Percentiles rank a stretch among this genome's conserved stretches.
phyloP scores from a whole-genome alignment of 1,284 basidiomycete species.

The Xerocomus minutiporus region DNA sequence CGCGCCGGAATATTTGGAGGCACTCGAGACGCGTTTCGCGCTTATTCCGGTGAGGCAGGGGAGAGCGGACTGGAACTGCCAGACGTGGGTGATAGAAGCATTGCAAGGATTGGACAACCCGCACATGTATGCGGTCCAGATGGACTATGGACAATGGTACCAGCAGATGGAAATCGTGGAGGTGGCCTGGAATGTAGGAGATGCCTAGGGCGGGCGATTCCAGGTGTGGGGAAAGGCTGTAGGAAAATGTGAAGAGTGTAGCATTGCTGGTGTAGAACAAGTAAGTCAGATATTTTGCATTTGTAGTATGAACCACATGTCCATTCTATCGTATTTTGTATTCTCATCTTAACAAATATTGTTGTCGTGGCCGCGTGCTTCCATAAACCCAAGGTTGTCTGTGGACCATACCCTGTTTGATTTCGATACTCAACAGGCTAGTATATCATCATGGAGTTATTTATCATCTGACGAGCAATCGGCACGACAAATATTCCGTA shows the following conservation, averaged over 20 bases:
- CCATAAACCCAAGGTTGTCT: not conserved
- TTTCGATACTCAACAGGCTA: no score
- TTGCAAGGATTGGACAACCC: slow-evolving; percentile 6
- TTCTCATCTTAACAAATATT: not conserved
- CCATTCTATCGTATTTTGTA: not conserved
- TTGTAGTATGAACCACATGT: not conserved
- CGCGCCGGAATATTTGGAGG: not conserved
- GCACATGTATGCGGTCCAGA: slow-evolving; percentile 16
- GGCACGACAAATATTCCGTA: no score
- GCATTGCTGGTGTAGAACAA: not conserved
- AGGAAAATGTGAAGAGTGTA: not conserved
- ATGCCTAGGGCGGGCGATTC: not conserved
- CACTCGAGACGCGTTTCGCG: slow-evolving; percentile 7
- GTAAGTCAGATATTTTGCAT: not conserved
- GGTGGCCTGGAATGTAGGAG: slow-evolving; percentile 18
- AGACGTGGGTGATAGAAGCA: slow-evolving; percentile 19
- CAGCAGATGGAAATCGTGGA: slow-evolving; percentile 15
- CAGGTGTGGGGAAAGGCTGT: not conserved
- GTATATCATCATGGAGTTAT: no score
- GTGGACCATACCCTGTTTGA: not conserved
- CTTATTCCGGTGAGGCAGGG: slow-evolving; percentile 14
- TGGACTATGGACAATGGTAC: slow-evolving; percentile 6
- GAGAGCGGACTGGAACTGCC: slow-evolving; percentile 18
- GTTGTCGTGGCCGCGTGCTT: no score
- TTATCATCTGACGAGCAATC: no score